phyloP scores from a whole-genome alignment of 805 yeast species.

The Wickerhamomyces hampshirensis region DNA sequence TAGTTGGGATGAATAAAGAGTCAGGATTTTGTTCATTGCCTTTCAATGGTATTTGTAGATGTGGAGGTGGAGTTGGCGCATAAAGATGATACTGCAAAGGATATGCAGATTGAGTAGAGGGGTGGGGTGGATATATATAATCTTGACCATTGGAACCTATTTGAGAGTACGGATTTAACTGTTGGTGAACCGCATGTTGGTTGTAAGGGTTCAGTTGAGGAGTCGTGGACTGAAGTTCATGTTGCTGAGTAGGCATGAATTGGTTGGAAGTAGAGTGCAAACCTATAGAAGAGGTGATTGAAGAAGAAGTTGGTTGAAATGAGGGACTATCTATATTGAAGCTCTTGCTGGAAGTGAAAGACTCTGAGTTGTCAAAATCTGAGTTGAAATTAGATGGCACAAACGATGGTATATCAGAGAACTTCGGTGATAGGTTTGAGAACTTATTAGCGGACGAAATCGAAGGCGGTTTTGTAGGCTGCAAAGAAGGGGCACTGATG shows the following conservation, averaged over 20 bases:
- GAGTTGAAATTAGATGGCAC: slow-evolving; percentile 18
- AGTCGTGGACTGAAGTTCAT: no score
- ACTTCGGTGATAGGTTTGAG: slow-evolving; percentile 33
- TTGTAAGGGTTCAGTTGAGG: slow-evolving; percentile 18
- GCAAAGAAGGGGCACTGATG: neutral
- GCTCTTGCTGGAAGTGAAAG: slow-evolving; percentile 17
- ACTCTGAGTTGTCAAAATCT: neutral
- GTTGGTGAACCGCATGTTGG: slow-evolving; percentile 3
- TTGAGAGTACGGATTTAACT: slow-evolving; percentile 8
- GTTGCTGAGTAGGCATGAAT: slow-evolving; percentile 1
- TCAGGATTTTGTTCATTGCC: slow-evolving; percentile 70
- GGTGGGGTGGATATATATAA: slow-evolving; percentile 7
- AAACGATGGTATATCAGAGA: slow-evolving; percentile 28
- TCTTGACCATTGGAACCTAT: slow-evolving; percentile 8
- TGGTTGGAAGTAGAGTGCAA: neutral
- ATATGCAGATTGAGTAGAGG: slow-evolving; percentile 28
- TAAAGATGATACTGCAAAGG: slow-evolving; percentile 81
- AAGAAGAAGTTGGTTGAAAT: slow-evolving; percentile 20
- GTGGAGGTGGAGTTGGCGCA: slow-evolving; percentile 86
- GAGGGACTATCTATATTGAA: slow-evolving; percentile 29
- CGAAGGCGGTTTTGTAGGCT: slow-evolving; percentile 4
- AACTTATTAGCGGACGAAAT: slow-evolving; percentile 18
- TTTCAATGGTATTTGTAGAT: slow-evolving; percentile 50
- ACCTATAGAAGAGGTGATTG: no score
- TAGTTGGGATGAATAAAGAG: slow-evolving; percentile 66